phyloP scores from a whole-genome alignment of 2,329 filamentous ascomycete species.

The Bipolaris bicolor region DNA sequence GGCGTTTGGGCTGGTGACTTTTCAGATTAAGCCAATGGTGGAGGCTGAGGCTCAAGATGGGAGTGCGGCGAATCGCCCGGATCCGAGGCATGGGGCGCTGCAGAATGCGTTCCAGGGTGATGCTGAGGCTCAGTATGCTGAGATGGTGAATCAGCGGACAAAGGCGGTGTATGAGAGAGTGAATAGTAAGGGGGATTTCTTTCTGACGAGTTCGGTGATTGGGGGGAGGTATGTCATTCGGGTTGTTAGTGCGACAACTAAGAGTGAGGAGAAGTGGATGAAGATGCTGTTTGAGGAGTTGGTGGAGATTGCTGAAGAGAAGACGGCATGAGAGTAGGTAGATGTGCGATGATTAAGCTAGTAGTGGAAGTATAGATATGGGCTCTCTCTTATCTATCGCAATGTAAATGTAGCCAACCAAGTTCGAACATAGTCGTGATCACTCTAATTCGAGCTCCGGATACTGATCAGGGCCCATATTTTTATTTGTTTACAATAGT shows the following conservation, averaged over 20 bases:
- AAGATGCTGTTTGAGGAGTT: conserved; percentile 76
- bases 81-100: conserved; percentile 41
- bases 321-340: neutral
- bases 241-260: conserved; percentile 74
- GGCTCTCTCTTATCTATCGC: neutral
- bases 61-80: conserved; percentile 17
- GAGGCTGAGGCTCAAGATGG: neutral
- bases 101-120: conserved; percentile 44
- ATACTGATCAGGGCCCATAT: neutral
- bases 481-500: neutral
- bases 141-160: conserved; percentile 70
- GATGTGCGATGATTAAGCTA: neutral
- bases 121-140: conserved; percentile 51
- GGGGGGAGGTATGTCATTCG: conserved; percentile 78
- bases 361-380: neutral
- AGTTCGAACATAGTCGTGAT: neutral
- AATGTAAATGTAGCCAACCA: neutral
- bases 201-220: conserved; percentile 78
- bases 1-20: conserved; percentile 79
- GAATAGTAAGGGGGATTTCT: conserved; percentile 77
- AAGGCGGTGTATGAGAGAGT: conserved; percentile 77
- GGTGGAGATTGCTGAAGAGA: conserved; percentile 61
- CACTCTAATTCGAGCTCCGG: neutral
- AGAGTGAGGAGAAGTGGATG: conserved; percentile 75
- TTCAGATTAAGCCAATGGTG: conserved; percentile 59